Conservation (phyloP, 495 filamentous ascomycete species). For the Penicillium alfredii region DNA sequence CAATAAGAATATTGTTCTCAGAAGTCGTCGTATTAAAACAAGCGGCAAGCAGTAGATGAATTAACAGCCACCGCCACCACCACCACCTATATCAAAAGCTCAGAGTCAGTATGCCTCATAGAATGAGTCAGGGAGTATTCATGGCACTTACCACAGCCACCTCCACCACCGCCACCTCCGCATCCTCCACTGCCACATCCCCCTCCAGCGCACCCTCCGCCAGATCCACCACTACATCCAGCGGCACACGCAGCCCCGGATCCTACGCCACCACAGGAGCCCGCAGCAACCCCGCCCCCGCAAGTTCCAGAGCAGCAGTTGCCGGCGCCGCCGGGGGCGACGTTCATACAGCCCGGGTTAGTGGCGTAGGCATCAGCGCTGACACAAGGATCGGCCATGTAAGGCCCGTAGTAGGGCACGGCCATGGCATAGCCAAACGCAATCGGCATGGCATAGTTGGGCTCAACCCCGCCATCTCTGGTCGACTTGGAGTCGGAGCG, state of each 20-base stretch:
- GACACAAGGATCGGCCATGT: slow-evolving; percentile 44
- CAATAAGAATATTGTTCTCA: too few species aligned
- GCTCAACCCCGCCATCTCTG: slow-evolving; percentile 26
- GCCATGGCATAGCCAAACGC: slow-evolving; percentile 44
- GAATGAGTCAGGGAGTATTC: too few species aligned
- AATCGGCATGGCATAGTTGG: slow-evolving; percentile 25
- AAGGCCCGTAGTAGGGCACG: slow-evolving; percentile 50
- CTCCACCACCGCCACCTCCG: slow-evolving; percentile 34
- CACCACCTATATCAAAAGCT: too few species aligned
- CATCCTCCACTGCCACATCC: slow-evolving; percentile 30
- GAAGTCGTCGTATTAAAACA: too few species aligned
- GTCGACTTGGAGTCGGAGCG: slow-evolving; percentile 23
- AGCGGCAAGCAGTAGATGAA: too few species aligned
- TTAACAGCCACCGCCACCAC: too few species aligned
- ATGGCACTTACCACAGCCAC: slow-evolving; percentile 37
- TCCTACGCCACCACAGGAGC: slow-evolving; percentile 44
- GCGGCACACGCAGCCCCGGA: slow-evolving; percentile 4
- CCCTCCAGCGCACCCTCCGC: slow-evolving; percentile 28
- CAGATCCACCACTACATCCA: slow-evolving; percentile 6
- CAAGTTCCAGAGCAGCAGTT: slow-evolving; percentile 46
- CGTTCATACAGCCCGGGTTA: slow-evolving; percentile 43
- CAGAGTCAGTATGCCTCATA: too few species aligned
- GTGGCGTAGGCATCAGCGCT: slow-evolving; percentile 34
- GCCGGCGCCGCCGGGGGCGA: slow-evolving; percentile 32
- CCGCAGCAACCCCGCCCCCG: slow-evolving; percentile 49